phyloP scores from a whole-genome alignment of 208 protist species.

The Blastocrithidia nonstop region DNA sequence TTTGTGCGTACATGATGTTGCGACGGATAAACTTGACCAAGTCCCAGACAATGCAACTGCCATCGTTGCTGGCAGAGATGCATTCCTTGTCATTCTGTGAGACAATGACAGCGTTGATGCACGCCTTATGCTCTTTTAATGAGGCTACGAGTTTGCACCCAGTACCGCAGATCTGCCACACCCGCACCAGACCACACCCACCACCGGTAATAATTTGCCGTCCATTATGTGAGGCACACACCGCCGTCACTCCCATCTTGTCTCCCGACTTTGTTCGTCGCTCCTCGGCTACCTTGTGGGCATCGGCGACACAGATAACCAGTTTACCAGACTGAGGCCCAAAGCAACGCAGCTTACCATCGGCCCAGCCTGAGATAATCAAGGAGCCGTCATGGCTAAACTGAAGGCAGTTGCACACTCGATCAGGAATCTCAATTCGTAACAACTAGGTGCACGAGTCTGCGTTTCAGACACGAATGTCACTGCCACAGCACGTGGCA shows the following conservation, averaged over 20 bases:
- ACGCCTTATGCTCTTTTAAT: constrained; percentile 94
- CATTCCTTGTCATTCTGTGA: constrained; percentile 85
- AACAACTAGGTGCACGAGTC: constrained; percentile 83
- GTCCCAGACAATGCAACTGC: constrained; percentile 93
- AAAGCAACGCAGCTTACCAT: constrained; percentile 91
- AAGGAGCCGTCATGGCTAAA: constrained; percentile 86
- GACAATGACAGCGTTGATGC: constrained; percentile 78
- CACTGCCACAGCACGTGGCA: constrained; percentile 84
- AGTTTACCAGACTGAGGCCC: constrained; percentile 91
- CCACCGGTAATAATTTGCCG: constrained; percentile 81
- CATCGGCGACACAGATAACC: constrained; percentile 92
- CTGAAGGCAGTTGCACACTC: constrained; percentile 85
- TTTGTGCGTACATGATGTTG: constrained; percentile 91
- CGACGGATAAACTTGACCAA: constrained; percentile 79
- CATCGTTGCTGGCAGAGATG: constrained; percentile 87
- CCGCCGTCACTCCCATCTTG: constrained; percentile 77
- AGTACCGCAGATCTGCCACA: constrained; percentile 62
- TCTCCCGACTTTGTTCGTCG: constrained; percentile 31
- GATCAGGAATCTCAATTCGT: constrained; percentile 86
- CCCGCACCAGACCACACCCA: constrained; percentile 84
- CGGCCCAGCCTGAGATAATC: constrained; percentile 90
- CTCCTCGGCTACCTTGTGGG: constrained; percentile 75
- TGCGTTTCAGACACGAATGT: constrained; percentile 93
- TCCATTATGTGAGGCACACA: constrained; percentile 59
- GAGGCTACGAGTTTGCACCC: constrained; percentile 80